Evolutionary conservation across 345 rosid species (phyloP), one percentile per base, ranked within the genome.

Genomic region (Corchorus capsularis): DNA sequence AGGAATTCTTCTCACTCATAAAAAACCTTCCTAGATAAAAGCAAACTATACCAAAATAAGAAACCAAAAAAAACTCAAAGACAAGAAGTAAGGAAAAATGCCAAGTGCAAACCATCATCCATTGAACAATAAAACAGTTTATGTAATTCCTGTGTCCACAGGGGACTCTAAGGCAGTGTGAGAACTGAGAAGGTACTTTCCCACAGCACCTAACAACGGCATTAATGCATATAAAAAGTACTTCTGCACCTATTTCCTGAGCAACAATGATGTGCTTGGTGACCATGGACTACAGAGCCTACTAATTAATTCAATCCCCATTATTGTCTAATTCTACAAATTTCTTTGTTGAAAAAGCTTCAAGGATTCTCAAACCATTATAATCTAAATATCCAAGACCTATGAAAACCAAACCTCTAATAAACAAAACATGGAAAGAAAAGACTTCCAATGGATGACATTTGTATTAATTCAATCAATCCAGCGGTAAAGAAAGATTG

Each of bases 11-110:
- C 47, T 50, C 35, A 52, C 60, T 52, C 32, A 35, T 9, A 5
- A 35, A 60, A 52, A 69, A 53, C 10, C 10, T 52, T 17, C 46
- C 14, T 50, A 34, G 17, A 27, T 50, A 17, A 19, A 17, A 35
- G 17, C 27, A 52, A 9, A 69, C 16, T 32, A 13, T 50, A 34
- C 15, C 15, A 9, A 14, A 32, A 34, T 9, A 16, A 8, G 60
- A 35, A 69, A 56, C 3, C 20, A 54, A 54, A 53, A 6, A 16
- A 8, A 53, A 45, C 16, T 17, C 27, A 55, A n/a, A n/a, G 60
- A 55, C 60, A 67, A 35, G 47, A 22, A 46, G 46, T 12, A 55
- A 55, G 37, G 11, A 46, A 37, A 66, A 66, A 66, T 66, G 71
- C 35, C 45, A 66, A 66, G 6, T 14, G 71, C 35, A 66, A 66